A percentile compares a stretch with the other conserved stretches of the same genome.
phyloP scores from a whole-genome alignment of 2,329 filamentous ascomycete genomes.

The Arthrocladium fulminans region DNA sequence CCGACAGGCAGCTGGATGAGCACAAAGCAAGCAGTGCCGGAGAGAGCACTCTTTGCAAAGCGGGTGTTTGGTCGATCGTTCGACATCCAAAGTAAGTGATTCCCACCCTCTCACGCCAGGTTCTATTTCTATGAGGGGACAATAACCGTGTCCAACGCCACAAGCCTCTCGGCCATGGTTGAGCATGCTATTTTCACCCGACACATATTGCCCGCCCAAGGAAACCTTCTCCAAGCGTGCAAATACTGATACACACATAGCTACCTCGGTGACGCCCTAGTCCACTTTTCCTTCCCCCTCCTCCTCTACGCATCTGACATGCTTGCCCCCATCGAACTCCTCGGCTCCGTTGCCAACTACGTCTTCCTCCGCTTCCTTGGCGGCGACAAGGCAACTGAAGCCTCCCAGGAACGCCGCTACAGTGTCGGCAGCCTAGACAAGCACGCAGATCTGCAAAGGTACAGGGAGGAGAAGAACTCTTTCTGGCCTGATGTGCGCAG shows the following conservation, averaged over 20 bases:
- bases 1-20: constrained; percentile 47
- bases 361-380: constrained; percentile 49
- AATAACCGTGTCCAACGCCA: neutral
- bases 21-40: constrained; percentile 38
- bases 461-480: constrained; percentile 47
- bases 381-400: constrained; percentile 49
- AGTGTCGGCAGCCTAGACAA: constrained; percentile 36
- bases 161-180: neutral
- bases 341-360: constrained; percentile 52
- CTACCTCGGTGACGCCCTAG: constrained; percentile 53
- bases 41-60: constrained; percentile 33
- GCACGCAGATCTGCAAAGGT: constrained; percentile 45
- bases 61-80: constrained; percentile 55
- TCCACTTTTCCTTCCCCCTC: constrained; percentile 50
- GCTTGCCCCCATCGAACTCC: constrained; percentile 46
- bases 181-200: neutral
- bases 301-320: constrained; percentile 48
- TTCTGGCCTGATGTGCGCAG: constrained; percentile 47
- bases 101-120: too few relatives aligned
- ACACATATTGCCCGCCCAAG: too few relatives aligned
- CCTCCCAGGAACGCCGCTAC: constrained; percentile 46
- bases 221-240: neutral
- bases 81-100: constrained; percentile 52
- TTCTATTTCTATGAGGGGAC: neutral
- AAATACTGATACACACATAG: constrained; percentile 28